Evolutionary conservation across 805 yeast genomes (phyloP).

Genomic region (Saccharomycopsis schoenii): DNA sequence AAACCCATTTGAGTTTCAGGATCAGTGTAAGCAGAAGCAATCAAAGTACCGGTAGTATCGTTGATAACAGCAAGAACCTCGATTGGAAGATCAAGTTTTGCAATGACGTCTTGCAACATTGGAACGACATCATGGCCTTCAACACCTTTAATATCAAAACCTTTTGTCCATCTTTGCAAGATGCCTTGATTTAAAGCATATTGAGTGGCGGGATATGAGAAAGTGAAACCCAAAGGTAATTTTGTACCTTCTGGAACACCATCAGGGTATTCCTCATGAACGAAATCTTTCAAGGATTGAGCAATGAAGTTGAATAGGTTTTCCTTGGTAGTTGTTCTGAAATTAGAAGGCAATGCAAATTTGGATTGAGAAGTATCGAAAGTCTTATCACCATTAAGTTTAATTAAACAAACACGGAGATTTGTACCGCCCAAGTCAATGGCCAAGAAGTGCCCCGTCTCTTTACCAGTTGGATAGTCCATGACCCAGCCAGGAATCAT

Average conservation of each 20-base stretch:
- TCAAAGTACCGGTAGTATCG: constrained; percentile 95
- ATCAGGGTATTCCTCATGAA: constrained; percentile 56
- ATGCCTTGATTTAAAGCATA: constrained; percentile 74
- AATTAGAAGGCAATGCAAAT: constrained; percentile 62
- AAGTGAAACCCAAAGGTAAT: constrained; percentile 87
- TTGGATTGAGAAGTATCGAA: constrained; percentile 84
- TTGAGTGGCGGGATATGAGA: constrained; percentile 86
- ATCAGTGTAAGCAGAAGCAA: constrained; percentile 90
- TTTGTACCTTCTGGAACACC: constrained; percentile 36
- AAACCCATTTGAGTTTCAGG: constrained; percentile 86
- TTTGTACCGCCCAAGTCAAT: constrained; percentile 97
- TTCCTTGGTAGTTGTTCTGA: constrained; percentile 72
- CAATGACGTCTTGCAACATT: constrained; percentile 71
- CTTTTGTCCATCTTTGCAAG: constrained; percentile 95
- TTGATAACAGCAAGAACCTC: constrained; percentile 86
- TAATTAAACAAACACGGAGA: constrained; percentile 83
- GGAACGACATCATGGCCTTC: constrained; percentile 94
- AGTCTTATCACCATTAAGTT: constrained; percentile 70
- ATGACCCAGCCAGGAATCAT: constrained; percentile 97
- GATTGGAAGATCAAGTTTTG: constrained; percentile 59
- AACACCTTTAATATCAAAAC: constrained; percentile 85
- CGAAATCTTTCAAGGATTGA: constrained; percentile 60
- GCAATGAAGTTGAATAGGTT: constrained; percentile 85
- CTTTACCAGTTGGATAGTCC: constrained; percentile 87
- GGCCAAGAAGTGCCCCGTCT: constrained; percentile 82